Base-by-base conservation (phyloP, 2,329 filamentous ascomycete genomes). In the Fusarium euwallaceae region DNA sequence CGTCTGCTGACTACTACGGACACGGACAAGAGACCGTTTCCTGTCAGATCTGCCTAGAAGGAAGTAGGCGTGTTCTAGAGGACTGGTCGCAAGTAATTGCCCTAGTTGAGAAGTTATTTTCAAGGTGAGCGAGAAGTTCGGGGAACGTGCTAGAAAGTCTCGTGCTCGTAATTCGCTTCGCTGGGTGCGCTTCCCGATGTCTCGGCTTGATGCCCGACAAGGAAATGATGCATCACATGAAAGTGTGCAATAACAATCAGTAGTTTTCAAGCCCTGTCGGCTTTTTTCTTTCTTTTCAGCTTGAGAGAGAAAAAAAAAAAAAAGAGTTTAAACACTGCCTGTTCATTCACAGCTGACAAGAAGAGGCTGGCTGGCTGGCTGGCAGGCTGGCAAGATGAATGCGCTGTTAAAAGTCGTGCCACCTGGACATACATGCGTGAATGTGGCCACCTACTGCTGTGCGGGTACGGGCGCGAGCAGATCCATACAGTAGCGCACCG, bases 351-450 rank as follows among this genome's bases (percentile, higher is more conserved):
- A 51, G 43, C 20, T 45, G 43, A 45, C 10, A 24, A 24, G 20
- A 24, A 20, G 16, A 39, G 36, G 7, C 16, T 39, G 14, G 43
- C 22, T 27, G 43, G 22, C 8, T 9, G 20, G 41, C 41, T n/a
- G 24, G 22, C 22, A 2, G 22, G 24, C 24, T 24, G 17, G 10
- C 48, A 32, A 27, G 45, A 29, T 27, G 48, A 12, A 53, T 53
- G 48, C 48, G 48, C 27, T 53, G 27, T 53, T 53, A 17, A 53
- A 53, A 53, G 48, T 53, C 48, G 48, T 53, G 48, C 48, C 48
- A 53, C 48, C 17, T 32, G 27, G 48, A 10, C 24, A 43, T 24
- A 24, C 24, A 24, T 53, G 48, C 48, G 48, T 29, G 27, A 53
- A 53, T 53, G 29, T 53, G 48, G 48, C 48, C 48, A 53, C 48